Evolutionary conservation across 257 asterid genomes (phyloP), one percentile per base, ranked within the genome.

Genomic region (Gentiana straminea): DNA sequence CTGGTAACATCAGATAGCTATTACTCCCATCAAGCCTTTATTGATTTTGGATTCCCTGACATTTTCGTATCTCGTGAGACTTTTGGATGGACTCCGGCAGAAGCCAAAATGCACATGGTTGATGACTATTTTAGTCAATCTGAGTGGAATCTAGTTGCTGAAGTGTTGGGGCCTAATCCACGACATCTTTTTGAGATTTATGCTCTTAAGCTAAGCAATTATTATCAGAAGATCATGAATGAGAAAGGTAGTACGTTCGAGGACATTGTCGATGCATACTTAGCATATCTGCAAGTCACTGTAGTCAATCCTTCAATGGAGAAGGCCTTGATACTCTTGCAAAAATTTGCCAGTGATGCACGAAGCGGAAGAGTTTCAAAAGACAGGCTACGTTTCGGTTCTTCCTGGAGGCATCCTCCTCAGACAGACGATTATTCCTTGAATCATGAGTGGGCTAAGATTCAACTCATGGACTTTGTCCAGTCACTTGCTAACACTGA

Each of bases 221-320:
- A 74, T 70, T 75, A 78, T 76, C 82, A 84, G 62, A 75, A 77
- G 80, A 61, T 69, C 69, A 70, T 81, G 79, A 74, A 59, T 67
- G 76, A 76, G 41, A 78, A 75, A 52, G 72, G 65, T 52, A 75
- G 68, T 67, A 79, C 83, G 34, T 77, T 87, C 70, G 95, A 86
- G 79, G 98, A 91, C 74, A 74, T 83, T 63, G 72, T 91, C 62
- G 98, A 91, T 68, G 78, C 86, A 49, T 91, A 91, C 77, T 71
- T 91, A 81, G 94, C 94, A 12, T 79, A 81, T 76, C 63, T 91
- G 67, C 98, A 91, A 67, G 81, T 82, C 57, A 87, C 75, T 55
- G 98, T 83, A 68, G 93, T 91, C 46, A 85, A 91, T 74, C 98
- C 98, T 72, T 90, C 95, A 57, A 84, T 91, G 90, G 93, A 84